These are phyloP conservation scores for Aureobasidium sp. DNA, from an alignment of 2,329 filamentous ascomycete genomes.

Conservation along the genomic window DNA sequence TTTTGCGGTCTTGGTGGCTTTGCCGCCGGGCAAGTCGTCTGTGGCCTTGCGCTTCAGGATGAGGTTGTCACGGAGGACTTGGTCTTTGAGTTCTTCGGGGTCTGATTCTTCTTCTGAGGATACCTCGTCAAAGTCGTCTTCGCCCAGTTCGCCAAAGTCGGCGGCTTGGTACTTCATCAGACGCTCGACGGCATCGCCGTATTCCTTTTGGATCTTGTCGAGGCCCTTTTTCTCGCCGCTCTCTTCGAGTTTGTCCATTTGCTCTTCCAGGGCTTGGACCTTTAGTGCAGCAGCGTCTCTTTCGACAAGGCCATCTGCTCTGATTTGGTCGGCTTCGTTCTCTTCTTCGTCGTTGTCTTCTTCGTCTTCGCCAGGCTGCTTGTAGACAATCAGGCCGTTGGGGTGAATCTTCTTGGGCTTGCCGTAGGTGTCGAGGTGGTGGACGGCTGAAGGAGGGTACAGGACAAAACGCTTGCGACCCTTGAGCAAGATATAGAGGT, in stretches of 20 bases:
- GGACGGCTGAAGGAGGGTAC: background rate
- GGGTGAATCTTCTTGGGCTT: background rate
- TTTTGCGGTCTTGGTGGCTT: background rate
- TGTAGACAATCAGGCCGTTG: slow-evolving; percentile 11
- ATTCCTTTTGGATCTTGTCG: background rate
- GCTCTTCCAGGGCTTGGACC: slow-evolving; percentile 5
- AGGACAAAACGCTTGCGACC: slow-evolving; percentile 8
- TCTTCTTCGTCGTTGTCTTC: background rate
- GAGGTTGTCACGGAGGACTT: background rate
- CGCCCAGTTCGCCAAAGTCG: background rate
- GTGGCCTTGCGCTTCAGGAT: background rate
- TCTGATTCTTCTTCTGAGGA: slow-evolving; percentile 6
- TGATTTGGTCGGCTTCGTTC: background rate
- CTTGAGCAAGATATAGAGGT: slow-evolving; percentile 9
- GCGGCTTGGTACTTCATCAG: slow-evolving; percentile 4
- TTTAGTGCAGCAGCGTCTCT: slow-evolving; percentile 1
- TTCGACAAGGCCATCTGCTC: slow-evolving; percentile 7
- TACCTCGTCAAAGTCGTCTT: slow-evolving; percentile 3
- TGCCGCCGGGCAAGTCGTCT: background rate
- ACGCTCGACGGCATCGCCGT: background rate
- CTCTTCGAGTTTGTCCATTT: background rate
- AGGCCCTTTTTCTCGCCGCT: background rate
- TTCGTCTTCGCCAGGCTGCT: background rate
- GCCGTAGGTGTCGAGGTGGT: slow-evolving; percentile 1
- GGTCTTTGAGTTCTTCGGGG: background rate